Evolutionary conservation across 2,329 filamentous ascomycete genomes (phyloP).

Genomic region (Aspergillus terreus): DNA sequence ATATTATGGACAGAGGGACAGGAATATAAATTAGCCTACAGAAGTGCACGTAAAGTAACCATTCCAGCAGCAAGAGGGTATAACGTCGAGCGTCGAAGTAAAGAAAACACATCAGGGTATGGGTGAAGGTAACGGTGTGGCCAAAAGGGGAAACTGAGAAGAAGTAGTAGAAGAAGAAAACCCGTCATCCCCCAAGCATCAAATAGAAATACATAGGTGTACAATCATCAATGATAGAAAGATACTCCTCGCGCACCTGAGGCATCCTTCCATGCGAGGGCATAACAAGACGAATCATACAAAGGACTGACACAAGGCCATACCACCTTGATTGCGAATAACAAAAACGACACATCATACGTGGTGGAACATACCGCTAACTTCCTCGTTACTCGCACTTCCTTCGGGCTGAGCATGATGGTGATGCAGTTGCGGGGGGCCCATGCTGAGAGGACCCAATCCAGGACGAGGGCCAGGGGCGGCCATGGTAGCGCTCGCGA

Average conservation of each 20-base stretch:
- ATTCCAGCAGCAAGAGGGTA: slow-evolving; percentile 12
- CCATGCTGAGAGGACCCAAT: slow-evolving; percentile 64
- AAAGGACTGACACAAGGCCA: slow-evolving; percentile 12
- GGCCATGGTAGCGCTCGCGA: slow-evolving; percentile 61
- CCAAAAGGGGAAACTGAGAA: slow-evolving; percentile 6
- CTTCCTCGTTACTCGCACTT: slow-evolving; percentile 59
- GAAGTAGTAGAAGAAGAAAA: slow-evolving; percentile 4
- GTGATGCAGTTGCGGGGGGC: slow-evolving; percentile 66
- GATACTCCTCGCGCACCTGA: slow-evolving; percentile 2
- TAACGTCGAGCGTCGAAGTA: slow-evolving; percentile 16
- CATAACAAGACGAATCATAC: slow-evolving; percentile 3
- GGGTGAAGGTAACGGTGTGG: background rate
- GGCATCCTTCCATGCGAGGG: slow-evolving; percentile 4
- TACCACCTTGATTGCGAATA: slow-evolving; percentile 5
- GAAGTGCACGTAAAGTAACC: slow-evolving; percentile 21
- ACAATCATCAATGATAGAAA: background rate
- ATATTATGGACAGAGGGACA: slow-evolving; percentile 23
- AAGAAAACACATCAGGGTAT: slow-evolving; percentile 22
- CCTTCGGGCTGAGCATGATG: slow-evolving; percentile 69
- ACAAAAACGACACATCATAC: slow-evolving; percentile 58
- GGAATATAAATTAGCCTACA: slow-evolving; percentile 40
- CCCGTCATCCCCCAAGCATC: slow-evolving; percentile 9
- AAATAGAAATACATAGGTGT: slow-evolving; percentile 1
- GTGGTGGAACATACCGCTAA: slow-evolving; percentile 98
- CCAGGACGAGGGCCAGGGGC: slow-evolving; percentile 29